Conservation (phyloP, 1,139 yeast genomes). For the Geotrichum europaeum region DNA sequence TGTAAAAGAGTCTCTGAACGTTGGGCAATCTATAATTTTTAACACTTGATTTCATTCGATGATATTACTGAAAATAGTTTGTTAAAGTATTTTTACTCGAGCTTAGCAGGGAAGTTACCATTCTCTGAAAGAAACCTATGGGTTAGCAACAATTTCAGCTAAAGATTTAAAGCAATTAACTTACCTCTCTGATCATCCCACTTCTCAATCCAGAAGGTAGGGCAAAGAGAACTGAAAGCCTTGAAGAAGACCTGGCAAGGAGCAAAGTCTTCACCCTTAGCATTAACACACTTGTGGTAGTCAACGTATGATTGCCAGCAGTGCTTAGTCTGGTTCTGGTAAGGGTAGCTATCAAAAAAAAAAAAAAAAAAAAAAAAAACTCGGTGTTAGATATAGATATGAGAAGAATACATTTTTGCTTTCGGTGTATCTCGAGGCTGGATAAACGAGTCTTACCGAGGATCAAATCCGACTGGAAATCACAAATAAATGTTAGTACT, state of each 20-base stretch:
- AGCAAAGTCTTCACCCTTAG: conserved; percentile 97
- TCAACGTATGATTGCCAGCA: conserved; percentile 98
- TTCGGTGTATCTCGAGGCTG: background rate
- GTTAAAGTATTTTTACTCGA: conserved; percentile 31
- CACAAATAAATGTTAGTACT: background rate
- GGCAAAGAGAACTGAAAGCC: conserved; percentile 88
- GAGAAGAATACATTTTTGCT: background rate
- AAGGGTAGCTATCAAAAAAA: conserved; percentile 44
- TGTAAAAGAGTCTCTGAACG: conserved; percentile 33
- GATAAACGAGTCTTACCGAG: conserved; percentile 16
- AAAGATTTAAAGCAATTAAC: conserved; percentile 22
- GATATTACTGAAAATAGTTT: background rate
- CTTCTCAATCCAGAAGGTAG: conserved; percentile 83
- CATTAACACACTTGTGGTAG: conserved; percentile 93
- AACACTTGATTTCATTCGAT: background rate
- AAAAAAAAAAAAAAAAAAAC: background rate
- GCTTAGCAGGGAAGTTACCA: conserved; percentile 65
- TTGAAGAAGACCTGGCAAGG: conserved; percentile 94
- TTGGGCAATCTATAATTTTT: background rate
- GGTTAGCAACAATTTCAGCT: conserved; percentile 4
- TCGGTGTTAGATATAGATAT: background rate
- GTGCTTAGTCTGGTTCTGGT: conserved; percentile 95
- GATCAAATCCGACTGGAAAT: conserved; percentile 18
- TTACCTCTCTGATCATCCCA: conserved; percentile 87
- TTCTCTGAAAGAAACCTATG: conserved; percentile 31